Percentiles rank a stretch among this genome's conserved stretches.
Conservation (phyloP, 2,329 filamentous ascomycete genomes). For the Juglanconis sp. region DNA sequence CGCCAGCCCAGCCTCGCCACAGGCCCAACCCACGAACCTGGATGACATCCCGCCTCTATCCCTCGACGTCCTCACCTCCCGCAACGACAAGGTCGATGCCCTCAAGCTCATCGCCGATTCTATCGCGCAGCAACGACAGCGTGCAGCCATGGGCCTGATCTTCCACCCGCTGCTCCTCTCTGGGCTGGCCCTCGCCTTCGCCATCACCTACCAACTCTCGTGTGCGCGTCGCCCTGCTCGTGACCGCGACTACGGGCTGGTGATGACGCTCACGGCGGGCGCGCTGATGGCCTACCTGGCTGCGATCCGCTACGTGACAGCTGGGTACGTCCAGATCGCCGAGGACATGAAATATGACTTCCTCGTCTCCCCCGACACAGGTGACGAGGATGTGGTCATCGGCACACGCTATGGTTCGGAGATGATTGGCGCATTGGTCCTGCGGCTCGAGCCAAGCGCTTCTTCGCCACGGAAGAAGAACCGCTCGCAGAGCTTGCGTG, state of each 20-base stretch:
- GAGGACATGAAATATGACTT: conserved; percentile 61
- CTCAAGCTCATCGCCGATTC: conserved; percentile 76
- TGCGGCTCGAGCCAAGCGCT: conserved; percentile 56
- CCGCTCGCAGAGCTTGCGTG: conserved; percentile 38
- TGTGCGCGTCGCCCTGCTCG: conserved; percentile 34
- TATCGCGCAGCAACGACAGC: conserved; percentile 76
- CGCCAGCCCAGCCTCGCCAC: conserved; percentile 28
- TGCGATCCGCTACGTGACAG: conserved; percentile 56
- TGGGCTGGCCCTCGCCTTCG: conserved; percentile 42
- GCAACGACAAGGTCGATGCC: conserved; percentile 62
- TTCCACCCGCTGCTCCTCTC: conserved; percentile 57
- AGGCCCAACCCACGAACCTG: conserved; percentile 26
- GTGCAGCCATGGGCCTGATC: conserved; percentile 60
- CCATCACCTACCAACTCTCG: conserved; percentile 43
- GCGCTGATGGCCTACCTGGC: conserved; percentile 63
- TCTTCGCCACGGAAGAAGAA: conserved; percentile 29
- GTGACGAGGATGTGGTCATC: conserved; percentile 55
- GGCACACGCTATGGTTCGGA: conserved; percentile 66
- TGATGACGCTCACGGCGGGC: conserved; percentile 57
- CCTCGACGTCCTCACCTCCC: conserved; percentile 52
- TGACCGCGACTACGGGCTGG: conserved; percentile 49
- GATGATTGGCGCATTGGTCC: conserved; percentile 67
- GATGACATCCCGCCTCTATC: conserved; percentile 62
- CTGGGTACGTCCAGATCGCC: conserved; percentile 61
- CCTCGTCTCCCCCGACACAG: conserved; percentile 42